Evolutionary conservation across 352 stramenopile genomes (phyloP), one percentile per base, ranked within the genome.

Genomic region (Phytophthora vignae): DNA sequence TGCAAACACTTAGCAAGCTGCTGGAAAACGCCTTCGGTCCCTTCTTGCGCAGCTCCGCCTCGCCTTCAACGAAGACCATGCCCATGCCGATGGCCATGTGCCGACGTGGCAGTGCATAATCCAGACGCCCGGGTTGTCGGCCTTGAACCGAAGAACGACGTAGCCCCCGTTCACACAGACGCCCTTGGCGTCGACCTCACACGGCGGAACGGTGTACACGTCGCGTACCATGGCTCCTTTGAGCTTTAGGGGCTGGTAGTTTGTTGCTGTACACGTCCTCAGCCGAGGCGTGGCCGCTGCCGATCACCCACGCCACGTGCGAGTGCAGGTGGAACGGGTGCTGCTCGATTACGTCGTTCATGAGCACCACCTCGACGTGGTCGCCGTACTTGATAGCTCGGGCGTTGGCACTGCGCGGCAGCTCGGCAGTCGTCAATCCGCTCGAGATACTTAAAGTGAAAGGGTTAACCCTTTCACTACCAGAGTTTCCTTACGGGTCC

Each of bases 301-400:
- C 56, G 11, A 77, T 29, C 29, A 74, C 56, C 60, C 67, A 73
- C 3, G 61, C 54, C 2, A 54, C n/a, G 55, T 74, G 58, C 0
- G 64, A 63, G 53, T 77, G 71, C 60, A 77, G 31, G 42, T 77
- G 71, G 64, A 77, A 77, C 55, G 71, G 65, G 48, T 77, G 71
- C 49, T 74, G 46, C 33, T 60, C 70, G 11, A 49, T 27, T 22
- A 67, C 60, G 25, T 67, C 40, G 48, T 76, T 76, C 33, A 76
- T 33, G 11, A 76, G 14, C 33, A 38, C 33, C 33, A 27, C 22
- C 22, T 27, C 22, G 2, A 27, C 22, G 46, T 69, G 63, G n/a
- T 64, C 52, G 12, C 57, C 57, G 27, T 64, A 64, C 29, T 50
- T 44, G 19, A 65, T 50, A 15, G 22, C 15, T 15, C 44, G 44